Base-by-base conservation (phyloP, 2,329 filamentous ascomycete genomes). In the Claviceps maximensis region DNA sequence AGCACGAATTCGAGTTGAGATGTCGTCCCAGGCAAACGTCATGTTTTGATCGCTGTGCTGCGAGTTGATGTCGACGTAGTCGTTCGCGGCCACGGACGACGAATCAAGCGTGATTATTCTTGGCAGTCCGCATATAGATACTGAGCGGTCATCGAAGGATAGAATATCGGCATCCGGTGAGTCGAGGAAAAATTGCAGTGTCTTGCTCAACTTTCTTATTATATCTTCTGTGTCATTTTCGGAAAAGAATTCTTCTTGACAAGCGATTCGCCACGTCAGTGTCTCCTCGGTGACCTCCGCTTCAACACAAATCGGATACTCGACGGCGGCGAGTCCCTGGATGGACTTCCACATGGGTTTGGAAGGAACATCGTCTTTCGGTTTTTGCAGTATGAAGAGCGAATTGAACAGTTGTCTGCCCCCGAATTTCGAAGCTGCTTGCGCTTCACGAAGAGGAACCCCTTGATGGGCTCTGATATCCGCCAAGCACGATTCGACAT, bases 281-380 rank as follows among this genome's bases (percentile, higher is more conserved):
- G 67, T 61, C 19, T 77, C 67, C 0, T 68, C 70, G 0, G 77
- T 65, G 6, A 79, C 67, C 63, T 95, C 88, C 64, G 93, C 81
- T 68, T 96, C 90, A 2, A 88, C 77, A 60, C 87, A 93, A 3
- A 95, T 69, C 0, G 87, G 84, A 64, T 90, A 94, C 57, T 95
- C 89, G 1, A 91, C 82, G 23, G 83, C 77, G 0, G 87, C 83
- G 3, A 71, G 69, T 0, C 84, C 80, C 17, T 75, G 73, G 1
- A 86, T 65, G 2, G 87, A 89, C 40, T 71, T 74, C 58, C 87
- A 81, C 3, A 91, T 63, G 0, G 59, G 50, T 0, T 48, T 25
- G 0, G 50, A 53, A 4, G 4, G 3, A 0, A 6, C 48, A 0
- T 27, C 50, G 0, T 55, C 54, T 0, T 63, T 58, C 4, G 54